A percentile compares a stretch with the other conserved stretches of the same genome.
Conservation (phyloP, 257 asterid genomes). For the Nemophila menziesii region DNA sequence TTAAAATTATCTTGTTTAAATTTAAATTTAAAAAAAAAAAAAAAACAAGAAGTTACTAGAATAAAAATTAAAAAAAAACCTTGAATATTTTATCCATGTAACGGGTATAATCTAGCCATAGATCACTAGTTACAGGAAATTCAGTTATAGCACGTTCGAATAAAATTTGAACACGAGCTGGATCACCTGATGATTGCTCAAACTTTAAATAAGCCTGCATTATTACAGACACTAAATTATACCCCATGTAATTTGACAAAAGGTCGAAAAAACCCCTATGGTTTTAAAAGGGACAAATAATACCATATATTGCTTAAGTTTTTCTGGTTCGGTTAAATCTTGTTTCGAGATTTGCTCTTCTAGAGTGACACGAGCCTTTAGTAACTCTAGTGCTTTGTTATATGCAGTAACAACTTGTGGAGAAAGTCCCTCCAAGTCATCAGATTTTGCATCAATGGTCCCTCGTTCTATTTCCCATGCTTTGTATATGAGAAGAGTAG, state of each 20-base stretch:
- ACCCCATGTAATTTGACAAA: background rate
- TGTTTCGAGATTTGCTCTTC: conserved; percentile 58
- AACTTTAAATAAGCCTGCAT: conserved; percentile 74
- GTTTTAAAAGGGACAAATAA: no score
- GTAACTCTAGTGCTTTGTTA: conserved; percentile 67
- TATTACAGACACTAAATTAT: conserved; percentile 9
- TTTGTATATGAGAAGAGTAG: conserved; percentile 55
- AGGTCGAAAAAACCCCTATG: background rate
- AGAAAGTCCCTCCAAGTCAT: conserved; percentile 52
- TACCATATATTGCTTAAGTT: conserved; percentile 66
- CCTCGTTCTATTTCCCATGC: conserved; percentile 76
- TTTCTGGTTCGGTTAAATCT: conserved; percentile 41
- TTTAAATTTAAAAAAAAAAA: background rate
- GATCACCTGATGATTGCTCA: conserved; percentile 91
- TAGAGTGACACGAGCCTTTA: conserved; percentile 50
- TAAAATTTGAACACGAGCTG: conserved; percentile 82
- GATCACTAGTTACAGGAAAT: conserved; percentile 63
- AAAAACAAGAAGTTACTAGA: background rate
- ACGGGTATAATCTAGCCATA: conserved; percentile 74
- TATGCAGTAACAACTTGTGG: conserved; percentile 53
- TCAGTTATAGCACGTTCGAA: conserved; percentile 84
- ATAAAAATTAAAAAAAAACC: conserved; percentile 30
- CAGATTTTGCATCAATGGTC: conserved; percentile 30
- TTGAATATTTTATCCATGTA: conserved; percentile 84
- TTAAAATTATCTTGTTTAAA: conserved; percentile 6